A percentile compares a stretch with the other conserved stretches of the same genome.
These are phyloP conservation scores for Casuarina glauca DNA, from an alignment of 306 rosid genomes.

Conservation along the genomic window DNA sequence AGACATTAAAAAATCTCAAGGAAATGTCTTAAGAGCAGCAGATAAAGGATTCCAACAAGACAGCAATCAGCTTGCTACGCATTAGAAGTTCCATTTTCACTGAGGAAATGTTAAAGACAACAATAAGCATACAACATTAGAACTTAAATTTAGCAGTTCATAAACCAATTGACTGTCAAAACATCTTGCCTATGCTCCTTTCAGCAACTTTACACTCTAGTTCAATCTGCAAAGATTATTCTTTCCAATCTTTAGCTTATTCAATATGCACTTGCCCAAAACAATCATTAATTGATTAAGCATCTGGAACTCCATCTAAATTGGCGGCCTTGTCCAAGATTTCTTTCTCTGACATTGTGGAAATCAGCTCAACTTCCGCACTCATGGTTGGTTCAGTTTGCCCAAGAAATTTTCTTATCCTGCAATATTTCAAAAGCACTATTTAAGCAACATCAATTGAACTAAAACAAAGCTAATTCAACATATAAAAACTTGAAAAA, in stretches of 20 bases:
- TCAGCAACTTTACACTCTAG: neutral
- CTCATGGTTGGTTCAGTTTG: slow-evolving; percentile 98
- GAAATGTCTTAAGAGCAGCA: neutral
- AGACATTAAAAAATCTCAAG: neutral
- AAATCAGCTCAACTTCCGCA: slow-evolving; percentile 98
- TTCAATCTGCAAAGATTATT: neutral
- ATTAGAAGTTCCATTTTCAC: neutral
- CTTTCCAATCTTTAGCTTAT: neutral
- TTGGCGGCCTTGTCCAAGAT: slow-evolving; percentile 95
- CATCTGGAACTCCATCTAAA: slow-evolving; percentile 99
- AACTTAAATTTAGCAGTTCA: neutral
- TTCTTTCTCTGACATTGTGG: slow-evolving; percentile 89
- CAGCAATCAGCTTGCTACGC: no score
- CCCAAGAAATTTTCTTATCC: slow-evolving; percentile 95
- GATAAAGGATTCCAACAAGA: neutral
- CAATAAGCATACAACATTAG: neutral
- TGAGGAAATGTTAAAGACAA: neutral
- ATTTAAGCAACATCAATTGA: slow-evolving; percentile 10
- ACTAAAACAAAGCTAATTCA: neutral
- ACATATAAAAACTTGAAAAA: neutral
- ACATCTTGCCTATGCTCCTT: no score
- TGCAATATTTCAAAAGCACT: slow-evolving; percentile 13
- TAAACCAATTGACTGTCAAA: neutral
- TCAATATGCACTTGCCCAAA: neutral
- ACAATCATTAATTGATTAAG: slow-evolving; percentile 9